Base-by-base conservation (phyloP, 2,329 filamentous ascomycete species). In the Aphanoascus verrucosus region DNA sequence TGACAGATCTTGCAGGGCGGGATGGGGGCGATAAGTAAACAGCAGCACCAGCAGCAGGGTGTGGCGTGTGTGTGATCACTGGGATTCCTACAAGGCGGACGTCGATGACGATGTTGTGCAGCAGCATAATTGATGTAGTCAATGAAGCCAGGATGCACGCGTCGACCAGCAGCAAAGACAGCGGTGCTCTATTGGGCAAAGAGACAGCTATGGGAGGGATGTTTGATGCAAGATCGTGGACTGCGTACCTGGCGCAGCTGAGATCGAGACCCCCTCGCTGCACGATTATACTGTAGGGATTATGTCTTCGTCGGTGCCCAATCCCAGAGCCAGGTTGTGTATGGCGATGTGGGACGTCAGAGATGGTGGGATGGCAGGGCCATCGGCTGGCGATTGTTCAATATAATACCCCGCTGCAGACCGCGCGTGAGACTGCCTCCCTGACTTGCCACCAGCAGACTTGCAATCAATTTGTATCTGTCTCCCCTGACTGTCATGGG, bases 41-140 rank as follows among this genome's bases (percentile, higher is more conserved):
- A 28, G 23, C 23, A 28, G 23, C 23, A 28, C 3, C 23, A 28
- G 23, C 23, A 28, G 23, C 23, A 7, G 23, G 14, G 41, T 43
- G 41, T 17, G 41, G 19, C 5, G 20, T 12, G 41, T 11, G 17
- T 17, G 17, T 43, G 5, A 4, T 19, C 7, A 11, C 23, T 28
- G 19, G 43, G 3, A n/a, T 15, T 32, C 15, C n/a, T 2, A 45
- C 23, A 45, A n/a, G 43, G 23, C 23, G n/a, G 6, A 28, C 23
- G 34, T 42, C 37, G 48, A 50, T 50, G 48, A 50, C 48, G 38
- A 50, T 50, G 48, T 5, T 34, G 15, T 49, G 47, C 48, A 50
- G 48, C 3, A 42, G 20, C 11, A 5, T 28, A 28, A 7, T 28
- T 28, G 3, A 28, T n/a, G n/a, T n/a, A 28, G 23, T 28, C 23